Conservation (phyloP, 2,329 filamentous ascomycete genomes). For the Penicillium fuscoglaucum region DNA sequence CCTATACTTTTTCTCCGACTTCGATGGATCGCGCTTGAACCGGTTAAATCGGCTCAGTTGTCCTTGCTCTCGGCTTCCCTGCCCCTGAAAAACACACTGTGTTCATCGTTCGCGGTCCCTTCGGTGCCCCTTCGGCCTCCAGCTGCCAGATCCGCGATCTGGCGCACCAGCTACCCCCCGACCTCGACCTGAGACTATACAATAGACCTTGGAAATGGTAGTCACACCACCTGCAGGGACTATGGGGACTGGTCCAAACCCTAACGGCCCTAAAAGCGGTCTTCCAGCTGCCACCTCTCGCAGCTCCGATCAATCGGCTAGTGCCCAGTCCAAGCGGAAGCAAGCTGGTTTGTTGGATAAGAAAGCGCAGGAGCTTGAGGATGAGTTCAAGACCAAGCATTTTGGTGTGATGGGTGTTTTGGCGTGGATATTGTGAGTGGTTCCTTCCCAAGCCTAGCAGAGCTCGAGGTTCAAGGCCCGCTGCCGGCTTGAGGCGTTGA, state of each 20-base stretch:
- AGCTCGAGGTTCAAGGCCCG: background rate
- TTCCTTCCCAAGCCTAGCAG: background rate
- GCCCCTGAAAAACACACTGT: background rate
- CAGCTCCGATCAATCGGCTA: background rate
- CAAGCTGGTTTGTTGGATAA: conserved; percentile 29
- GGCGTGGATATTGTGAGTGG: conserved; percentile 44
- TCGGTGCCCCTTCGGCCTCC: background rate
- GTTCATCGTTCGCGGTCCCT: background rate
- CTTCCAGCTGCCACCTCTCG: background rate
- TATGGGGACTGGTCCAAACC: background rate
- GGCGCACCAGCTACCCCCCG: conserved; percentile 1
- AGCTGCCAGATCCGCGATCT: background rate
- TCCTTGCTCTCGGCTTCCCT: conserved; percentile 26
- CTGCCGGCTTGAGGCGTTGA: background rate
- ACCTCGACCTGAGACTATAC: background rate
- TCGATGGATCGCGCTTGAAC: conserved; percentile 9
- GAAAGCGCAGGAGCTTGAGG: conserved; percentile 34
- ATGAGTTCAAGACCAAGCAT: conserved; percentile 42
- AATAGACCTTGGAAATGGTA: conserved; percentile 6
- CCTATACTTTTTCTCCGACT: conserved; percentile 9
- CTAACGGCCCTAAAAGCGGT: conserved; percentile 1
- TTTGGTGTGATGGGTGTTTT: conserved; percentile 40
- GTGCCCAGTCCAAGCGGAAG: conserved; percentile 22
- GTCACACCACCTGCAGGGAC: conserved; percentile 1
- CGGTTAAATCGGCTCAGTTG: conserved; percentile 17